A percentile compares a stretch with the other conserved stretches of the same genome.
Conservation (phyloP, 2,329 filamentous ascomycete species). For the Colletotrichum sp. region DNA sequence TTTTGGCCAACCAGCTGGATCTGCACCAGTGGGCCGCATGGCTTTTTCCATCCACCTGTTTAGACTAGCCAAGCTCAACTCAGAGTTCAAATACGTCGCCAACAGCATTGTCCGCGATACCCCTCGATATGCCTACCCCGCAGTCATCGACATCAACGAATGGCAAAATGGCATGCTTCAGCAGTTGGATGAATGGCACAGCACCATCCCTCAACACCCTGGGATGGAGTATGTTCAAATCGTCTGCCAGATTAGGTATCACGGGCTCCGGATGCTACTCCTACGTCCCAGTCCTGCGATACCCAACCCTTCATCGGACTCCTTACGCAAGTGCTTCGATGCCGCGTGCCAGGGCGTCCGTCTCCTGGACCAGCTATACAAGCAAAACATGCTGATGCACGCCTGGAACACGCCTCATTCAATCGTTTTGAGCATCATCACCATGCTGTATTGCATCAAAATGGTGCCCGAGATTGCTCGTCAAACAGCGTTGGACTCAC, state of each 20-base stretch:
- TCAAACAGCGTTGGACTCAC: conserved; percentile 27
- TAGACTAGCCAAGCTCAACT: conserved; percentile 52
- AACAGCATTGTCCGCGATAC: conserved; percentile 55
- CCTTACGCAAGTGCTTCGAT: conserved; percentile 45
- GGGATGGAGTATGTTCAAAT: conserved; percentile 28
- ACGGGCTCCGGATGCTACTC: conserved; percentile 53
- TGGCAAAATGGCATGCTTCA: conserved; percentile 51
- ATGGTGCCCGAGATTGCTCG: conserved; percentile 45
- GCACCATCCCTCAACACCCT: not conserved
- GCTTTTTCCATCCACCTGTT: conserved; percentile 54
- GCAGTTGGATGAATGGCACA: conserved; percentile 43
- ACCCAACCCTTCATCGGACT: conserved; percentile 46
- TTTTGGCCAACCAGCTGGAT: not conserved
- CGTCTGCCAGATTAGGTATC: conserved; percentile 50
- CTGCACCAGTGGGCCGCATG: not conserved
- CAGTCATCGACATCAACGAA: conserved; percentile 44
- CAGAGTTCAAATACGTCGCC: conserved; percentile 62
- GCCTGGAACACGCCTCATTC: conserved; percentile 55
- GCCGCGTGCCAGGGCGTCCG: conserved; percentile 46
- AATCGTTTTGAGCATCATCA: conserved; percentile 51
- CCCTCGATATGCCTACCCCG: conserved; percentile 54
- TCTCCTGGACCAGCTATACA: conserved; percentile 48
- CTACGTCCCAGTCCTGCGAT: conserved; percentile 58
- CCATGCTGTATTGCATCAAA: conserved; percentile 57
- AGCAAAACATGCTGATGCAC: conserved; percentile 47